Percentiles rank a stretch among this genome's conserved stretches.
These are phyloP conservation scores for Zasmidium angulare DNA, from an alignment of 2,329 filamentous ascomycete genomes.

Conservation along the genomic window DNA sequence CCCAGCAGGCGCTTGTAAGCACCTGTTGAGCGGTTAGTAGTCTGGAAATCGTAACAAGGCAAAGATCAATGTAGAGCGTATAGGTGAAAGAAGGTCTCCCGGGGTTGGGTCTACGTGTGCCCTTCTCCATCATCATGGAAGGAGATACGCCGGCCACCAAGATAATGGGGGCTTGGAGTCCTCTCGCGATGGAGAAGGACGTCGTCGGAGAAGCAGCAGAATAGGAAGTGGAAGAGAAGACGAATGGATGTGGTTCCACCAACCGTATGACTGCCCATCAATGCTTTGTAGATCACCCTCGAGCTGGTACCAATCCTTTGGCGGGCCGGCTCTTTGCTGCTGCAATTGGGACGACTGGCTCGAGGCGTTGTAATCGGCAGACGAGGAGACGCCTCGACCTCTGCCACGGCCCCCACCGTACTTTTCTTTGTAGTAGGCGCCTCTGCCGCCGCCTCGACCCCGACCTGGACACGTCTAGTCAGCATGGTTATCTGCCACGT, in stretches of 20 bases:
- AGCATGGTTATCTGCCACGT: conserved; percentile 1
- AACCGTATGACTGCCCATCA: conserved; percentile 34
- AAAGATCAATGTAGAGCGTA: too few species aligned
- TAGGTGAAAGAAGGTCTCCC: too few species aligned
- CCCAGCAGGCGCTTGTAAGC: conserved; percentile 34
- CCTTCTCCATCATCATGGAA: too few species aligned
- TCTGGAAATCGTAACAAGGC: background rate
- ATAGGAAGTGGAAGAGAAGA: background rate
- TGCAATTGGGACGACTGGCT: conserved; percentile 9
- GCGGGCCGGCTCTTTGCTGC: conserved; percentile 3
- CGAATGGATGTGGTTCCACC: conserved; percentile 6
- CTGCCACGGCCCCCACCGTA: conserved; percentile 25
- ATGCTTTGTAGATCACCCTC: conserved; percentile 26
- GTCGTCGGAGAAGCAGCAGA: too few species aligned
- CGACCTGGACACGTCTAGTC: conserved; percentile 7
- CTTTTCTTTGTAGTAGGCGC: conserved; percentile 31
- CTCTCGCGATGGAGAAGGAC: too few species aligned
- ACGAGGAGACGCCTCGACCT: conserved; percentile 5
- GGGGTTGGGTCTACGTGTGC: too few species aligned
- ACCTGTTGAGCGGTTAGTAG: conserved; percentile 23
- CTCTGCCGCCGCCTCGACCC: conserved; percentile 28
- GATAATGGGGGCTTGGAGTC: too few species aligned
- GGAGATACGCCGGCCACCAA: background rate
- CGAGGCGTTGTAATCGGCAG: conserved; percentile 1
- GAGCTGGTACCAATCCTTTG: conserved; percentile 25